Percentiles rank a stretch among this genome's conserved stretches.
Evolutionary conservation across 305 asterid genomes (phyloP).

Genomic region (Plantago lanceolata): DNA sequence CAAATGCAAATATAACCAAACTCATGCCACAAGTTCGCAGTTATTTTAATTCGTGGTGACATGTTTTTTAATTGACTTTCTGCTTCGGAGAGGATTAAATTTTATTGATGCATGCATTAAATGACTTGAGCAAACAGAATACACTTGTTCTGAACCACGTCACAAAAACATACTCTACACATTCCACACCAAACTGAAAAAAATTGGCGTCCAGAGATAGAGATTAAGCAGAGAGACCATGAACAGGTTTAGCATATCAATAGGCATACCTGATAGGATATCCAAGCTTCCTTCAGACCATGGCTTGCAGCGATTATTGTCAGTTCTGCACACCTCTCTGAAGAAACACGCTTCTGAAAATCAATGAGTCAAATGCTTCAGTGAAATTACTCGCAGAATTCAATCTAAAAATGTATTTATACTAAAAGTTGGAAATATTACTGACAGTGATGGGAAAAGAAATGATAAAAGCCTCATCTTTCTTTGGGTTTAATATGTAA

Average conservation of each 20-base stretch:
- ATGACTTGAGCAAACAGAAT: no score
- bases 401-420: constrained; percentile 6
- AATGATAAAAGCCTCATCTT: constrained; percentile 1
- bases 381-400: constrained; percentile 5
- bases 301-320: constrained; percentile 90
- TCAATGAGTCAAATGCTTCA: constrained; percentile 2
- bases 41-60: no score
- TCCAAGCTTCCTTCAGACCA: constrained; percentile 95
- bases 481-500: not conserved
- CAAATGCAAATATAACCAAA: no score
- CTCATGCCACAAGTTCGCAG: no score
- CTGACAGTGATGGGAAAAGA: constrained; percentile 10
- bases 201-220: not conserved
- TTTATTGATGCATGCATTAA: no score
- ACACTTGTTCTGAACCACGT: no score
- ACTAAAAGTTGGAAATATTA: constrained; percentile 3
- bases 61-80: no score
- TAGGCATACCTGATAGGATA: constrained; percentile 71
- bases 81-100: not conserved
- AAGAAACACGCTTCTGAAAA: constrained; percentile 70
- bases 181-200: not conserved
- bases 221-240: not conserved
- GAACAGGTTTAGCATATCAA: constrained; percentile 18
- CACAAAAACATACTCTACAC: not conserved
- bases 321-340: constrained; percentile 93